A percentile compares a stretch with the other conserved stretches of the same genome.
These are phyloP conservation scores for Beauveria brongniartii DNA, from an alignment of 2,329 filamentous ascomycete genomes.

Conservation along the genomic window DNA sequence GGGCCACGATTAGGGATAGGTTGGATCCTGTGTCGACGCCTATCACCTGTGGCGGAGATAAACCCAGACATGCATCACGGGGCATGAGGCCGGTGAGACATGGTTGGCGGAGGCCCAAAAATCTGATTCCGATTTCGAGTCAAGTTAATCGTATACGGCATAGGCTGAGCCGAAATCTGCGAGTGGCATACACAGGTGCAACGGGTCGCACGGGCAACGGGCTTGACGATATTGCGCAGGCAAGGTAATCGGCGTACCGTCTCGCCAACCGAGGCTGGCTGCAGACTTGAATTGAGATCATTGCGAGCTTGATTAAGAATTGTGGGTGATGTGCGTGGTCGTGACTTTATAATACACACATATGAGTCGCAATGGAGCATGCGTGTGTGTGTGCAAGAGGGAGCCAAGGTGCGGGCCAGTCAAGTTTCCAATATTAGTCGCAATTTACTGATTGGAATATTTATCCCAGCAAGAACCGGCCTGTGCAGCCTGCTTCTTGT, in stretches of 20 bases:
- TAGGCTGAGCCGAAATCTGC: not conserved
- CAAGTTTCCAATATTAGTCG: not conserved
- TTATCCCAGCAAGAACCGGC: not conserved
- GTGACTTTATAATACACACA: not conserved
- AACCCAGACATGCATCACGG: conserved; percentile 3
- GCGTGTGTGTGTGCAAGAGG: not conserved
- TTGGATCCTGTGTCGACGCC: no score
- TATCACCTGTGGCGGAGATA: conserved; percentile 1
- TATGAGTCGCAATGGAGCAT: not conserved
- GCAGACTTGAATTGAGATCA: not conserved
- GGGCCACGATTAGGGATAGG: not conserved
- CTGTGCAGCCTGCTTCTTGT: not conserved
- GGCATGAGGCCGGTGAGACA: not conserved
- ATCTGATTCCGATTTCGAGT: not conserved
- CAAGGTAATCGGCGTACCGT: not conserved
- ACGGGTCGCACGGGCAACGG: not conserved
- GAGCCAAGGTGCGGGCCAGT: not conserved
- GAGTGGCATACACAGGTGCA: not conserved
- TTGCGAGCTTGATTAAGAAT: not conserved
- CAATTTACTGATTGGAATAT: not conserved
- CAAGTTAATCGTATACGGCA: not conserved
- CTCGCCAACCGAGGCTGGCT: not conserved
- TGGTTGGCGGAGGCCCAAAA: not conserved
- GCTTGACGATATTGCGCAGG: not conserved
- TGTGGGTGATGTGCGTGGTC: no score